Evolutionary conservation across 108 stramenopile species (phyloP).

Genomic region (Skeletonema potamos): DNA sequence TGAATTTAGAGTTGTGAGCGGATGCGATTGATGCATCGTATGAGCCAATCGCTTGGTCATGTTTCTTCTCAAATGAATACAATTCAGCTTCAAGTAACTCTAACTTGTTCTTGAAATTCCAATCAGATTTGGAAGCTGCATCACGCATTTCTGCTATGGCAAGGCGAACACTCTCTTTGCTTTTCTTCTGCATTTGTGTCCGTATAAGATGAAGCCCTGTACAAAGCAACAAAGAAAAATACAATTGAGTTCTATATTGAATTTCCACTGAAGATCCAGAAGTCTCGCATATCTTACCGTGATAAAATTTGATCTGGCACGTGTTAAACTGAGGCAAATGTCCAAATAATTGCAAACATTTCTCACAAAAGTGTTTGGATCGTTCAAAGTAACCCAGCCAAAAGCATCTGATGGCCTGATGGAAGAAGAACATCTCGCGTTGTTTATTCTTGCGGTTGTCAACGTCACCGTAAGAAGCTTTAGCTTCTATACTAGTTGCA

Average conservation of each 20-base stretch:
- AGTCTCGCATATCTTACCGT: neutral
- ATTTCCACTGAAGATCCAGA: neutral
- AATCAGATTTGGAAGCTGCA: constrained; percentile 1
- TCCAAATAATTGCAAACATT: neutral
- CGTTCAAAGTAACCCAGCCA: neutral
- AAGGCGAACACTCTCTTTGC: neutral
- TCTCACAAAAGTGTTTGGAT: neutral
- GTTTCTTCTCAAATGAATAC: neutral
- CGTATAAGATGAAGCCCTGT: neutral
- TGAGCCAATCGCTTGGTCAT: neutral
- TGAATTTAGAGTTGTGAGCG: neutral
- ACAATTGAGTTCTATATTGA: too few relatives aligned
- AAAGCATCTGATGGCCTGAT: neutral
- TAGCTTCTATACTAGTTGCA: neutral
- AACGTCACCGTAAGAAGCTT: neutral
- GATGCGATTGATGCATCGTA: constrained; percentile 7
- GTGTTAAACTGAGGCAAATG: neutral
- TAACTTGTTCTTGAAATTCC: constrained; percentile 26
- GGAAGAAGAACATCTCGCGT: neutral
- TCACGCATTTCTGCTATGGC: neutral
- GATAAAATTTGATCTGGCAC: neutral
- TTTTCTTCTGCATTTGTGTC: neutral
- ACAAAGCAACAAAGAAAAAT: neutral
- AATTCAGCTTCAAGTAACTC: constrained; percentile 3
- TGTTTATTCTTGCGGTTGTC: neutral